Evolutionary conservation across 2,329 filamentous ascomycete genomes (phyloP), one percentile per base, ranked within the genome.

Genomic region (Calonectria pseudoturangicola): DNA sequence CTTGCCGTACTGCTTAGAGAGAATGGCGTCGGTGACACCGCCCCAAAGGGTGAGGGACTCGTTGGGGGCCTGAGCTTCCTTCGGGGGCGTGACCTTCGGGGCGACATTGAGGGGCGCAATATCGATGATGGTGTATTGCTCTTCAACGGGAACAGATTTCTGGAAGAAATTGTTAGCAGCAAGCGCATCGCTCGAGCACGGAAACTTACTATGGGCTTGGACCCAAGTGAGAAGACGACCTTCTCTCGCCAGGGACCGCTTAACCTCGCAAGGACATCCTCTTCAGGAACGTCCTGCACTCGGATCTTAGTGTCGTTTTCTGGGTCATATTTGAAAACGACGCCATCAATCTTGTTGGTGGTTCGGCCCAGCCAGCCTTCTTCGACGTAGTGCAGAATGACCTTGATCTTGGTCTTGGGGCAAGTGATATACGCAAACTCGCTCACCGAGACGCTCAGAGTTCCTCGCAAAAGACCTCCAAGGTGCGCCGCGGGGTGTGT

Each of bases 401-500:
- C 94, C 86, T 98, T 98, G 77, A 98, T 91, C 81, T 93, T 93
- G 2, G 95, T 98, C 86, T 95, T 93, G n/a, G 93, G 90, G 85
- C 97, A 99, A 47, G 93, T 96, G 73, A 98, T 90, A 83, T 94
- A 98, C 80, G 95, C 97, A 75, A 93, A 90, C 80, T 99, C 97
- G 58, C 96, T 94, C 27, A 99, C 97, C 10, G 93, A 96, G 74
- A 99, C 93, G 79, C 93, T 96, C 64, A 98, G 87, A n/a, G 94
- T 92, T 28, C 97, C 97, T 76, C 96, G 90, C 56, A 99, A 86
- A 66, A 99, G 88, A 21, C 97, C 97, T 33, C 96, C 95, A 1
- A 99, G 88, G 81, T 98, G 95, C 8, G 97, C 97, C n/a, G 94
- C 92, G 4, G 97, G 97, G 84, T 99, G 97, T 6, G 94, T 98